Evolutionary conservation across 2,329 filamentous ascomycete genomes (phyloP), one percentile per base, ranked within the genome.

Genomic region (Alternaria dauci): DNA sequence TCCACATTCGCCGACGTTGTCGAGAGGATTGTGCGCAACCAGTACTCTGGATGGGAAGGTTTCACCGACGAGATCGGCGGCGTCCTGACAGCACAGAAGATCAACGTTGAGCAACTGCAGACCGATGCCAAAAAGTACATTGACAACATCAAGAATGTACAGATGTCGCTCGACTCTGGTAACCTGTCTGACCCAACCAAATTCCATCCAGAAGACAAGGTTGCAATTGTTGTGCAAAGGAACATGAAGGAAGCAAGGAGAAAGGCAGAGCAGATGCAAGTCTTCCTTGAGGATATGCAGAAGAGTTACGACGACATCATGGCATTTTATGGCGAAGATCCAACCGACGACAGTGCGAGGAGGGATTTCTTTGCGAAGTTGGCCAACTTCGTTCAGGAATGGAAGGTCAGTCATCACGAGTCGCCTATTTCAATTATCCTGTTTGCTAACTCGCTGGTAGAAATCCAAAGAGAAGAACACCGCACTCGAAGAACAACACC

Each of bases 121-220:
- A 80, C 86, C 20, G 95, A 99, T 76, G 93, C 94, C 28, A 94
- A 89, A 82, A 92, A 87, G 77, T 99, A 98, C 81, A 94, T 98
- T 68, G 89, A 93, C 80, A 98, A 96, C 76, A 91, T 99, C 81
- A 91, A 91, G 78, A 97, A 97, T 75, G 89, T 98, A 30, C 95
- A 99, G 79, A 88, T 88, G 79, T 96, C 93, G 25, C 86, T 99
- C 52, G 95, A 99, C 79, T 91, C 89, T 34, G 95, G 95, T 71
- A 98, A 97, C 77, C 83, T 99, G 65, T 97, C 93, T 76, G 95
- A 99, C 76, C 91, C 94, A 44, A 97, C 95, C 84, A 96, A 94
- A 73, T 99, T 99, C 85, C 95, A 99, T 76, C 94, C 95, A 18
- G 92, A 98, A 80, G 95, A 99, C 78, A 92, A 95, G 62, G 94